Percentiles rank a stretch among this genome's conserved stretches.
phyloP scores from a whole-genome alignment of 345 rosid species.

The Moricandia arvensis region DNA sequence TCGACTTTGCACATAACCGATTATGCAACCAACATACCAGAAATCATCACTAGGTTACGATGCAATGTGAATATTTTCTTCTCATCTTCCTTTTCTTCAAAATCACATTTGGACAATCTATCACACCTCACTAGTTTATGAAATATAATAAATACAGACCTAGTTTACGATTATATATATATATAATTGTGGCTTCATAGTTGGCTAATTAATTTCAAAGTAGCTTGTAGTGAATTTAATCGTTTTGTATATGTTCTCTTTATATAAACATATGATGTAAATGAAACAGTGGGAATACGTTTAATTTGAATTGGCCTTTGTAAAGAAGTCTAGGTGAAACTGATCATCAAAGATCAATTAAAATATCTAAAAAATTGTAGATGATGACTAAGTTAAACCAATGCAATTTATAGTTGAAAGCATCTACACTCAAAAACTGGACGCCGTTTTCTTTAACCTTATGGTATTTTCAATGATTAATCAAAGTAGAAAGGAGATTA shows the following conservation, averaged over 20 bases:
- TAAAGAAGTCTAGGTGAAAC: constrained; percentile 13
- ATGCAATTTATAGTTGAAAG: background rate
- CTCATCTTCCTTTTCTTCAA: background rate
- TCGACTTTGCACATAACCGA: no score
- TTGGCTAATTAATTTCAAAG: background rate
- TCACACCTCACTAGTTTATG: background rate
- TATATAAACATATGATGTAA: background rate
- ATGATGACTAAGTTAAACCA: background rate
- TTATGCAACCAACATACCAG: constrained; percentile 9
- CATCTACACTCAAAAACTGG: background rate
- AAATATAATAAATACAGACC: background rate
- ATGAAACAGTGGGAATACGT: background rate
- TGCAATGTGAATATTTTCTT: background rate
- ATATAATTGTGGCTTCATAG: background rate
- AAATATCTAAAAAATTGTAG: background rate
- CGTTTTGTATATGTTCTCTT: background rate
- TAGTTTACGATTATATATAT: background rate
- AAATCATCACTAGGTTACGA: constrained; percentile 6
- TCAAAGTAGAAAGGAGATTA: background rate
- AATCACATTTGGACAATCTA: background rate
- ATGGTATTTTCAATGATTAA: constrained; percentile 6
- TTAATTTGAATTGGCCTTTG: background rate
- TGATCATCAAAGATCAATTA: constrained; percentile 8
- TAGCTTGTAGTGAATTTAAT: background rate
- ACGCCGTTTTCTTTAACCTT: constrained; percentile 2